Percentiles rank a stretch among this genome's conserved stretches.
Conservation (phyloP, 2,329 filamentous ascomycete species). For the Aspergillus sp. region DNA sequence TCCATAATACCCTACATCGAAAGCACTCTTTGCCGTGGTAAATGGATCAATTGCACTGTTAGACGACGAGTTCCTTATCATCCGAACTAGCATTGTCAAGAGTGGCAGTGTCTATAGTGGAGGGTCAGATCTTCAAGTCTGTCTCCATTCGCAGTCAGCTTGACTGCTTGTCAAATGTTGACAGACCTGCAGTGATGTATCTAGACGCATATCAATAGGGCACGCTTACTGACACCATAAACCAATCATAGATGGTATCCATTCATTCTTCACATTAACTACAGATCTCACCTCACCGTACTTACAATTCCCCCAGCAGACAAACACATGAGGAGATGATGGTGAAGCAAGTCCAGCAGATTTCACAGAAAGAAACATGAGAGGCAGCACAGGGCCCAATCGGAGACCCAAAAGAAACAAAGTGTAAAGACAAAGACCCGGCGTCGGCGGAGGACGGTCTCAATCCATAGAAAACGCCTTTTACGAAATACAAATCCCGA, state of each 20-base stretch:
- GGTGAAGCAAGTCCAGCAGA: conserved; percentile 7
- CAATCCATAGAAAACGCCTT: conserved; percentile 22
- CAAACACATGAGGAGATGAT: conserved; percentile 7
- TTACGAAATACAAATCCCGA: conserved; percentile 15
- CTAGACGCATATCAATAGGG: not conserved
- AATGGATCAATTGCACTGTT: too few relatives aligned
- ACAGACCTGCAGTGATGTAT: too few relatives aligned
- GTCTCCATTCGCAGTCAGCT: too few relatives aligned
- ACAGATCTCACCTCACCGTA: conserved; percentile 22
- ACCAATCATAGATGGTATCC: conserved; percentile 12
- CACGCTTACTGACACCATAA: not conserved
- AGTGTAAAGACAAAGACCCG: conserved; percentile 9
- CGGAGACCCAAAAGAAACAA: not conserved
- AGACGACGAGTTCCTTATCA: too few relatives aligned
- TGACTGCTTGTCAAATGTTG: too few relatives aligned
- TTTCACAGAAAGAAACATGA: conserved; percentile 14
- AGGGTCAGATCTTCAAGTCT: too few relatives aligned
- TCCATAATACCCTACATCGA: too few relatives aligned
- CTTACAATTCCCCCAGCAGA: conserved; percentile 16
- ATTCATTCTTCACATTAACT: conserved; percentile 32
- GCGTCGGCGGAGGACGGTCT: conserved; percentile 7
- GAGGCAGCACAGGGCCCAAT: conserved; percentile 6
- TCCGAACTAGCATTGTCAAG: too few relatives aligned
- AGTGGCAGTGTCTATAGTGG: too few relatives aligned
- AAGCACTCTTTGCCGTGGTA: too few relatives aligned